Evolutionary conservation across 108 stramenopile genomes (phyloP).

Genomic region (Parmales sp.): DNA sequence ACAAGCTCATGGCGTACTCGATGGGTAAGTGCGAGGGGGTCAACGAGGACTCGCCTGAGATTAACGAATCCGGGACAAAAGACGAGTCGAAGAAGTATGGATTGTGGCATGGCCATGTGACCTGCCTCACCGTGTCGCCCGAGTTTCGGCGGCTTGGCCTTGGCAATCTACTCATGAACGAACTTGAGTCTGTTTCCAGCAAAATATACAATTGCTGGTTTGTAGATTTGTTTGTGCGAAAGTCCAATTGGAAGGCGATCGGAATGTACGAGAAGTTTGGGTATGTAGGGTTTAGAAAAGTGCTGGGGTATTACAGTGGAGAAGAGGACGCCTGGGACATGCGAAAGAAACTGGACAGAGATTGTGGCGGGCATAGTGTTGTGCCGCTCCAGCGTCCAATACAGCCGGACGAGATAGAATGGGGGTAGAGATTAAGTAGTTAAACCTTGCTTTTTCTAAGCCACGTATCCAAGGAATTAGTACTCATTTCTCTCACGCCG

Average conservation of each 20-base stretch:
- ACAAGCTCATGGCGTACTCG: conserved; percentile 65
- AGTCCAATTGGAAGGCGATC: conserved; percentile 73
- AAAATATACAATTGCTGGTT: conserved; percentile 80
- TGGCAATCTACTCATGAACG: conserved; percentile 85
- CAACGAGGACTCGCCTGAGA: neutral
- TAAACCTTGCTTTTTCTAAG: too few species aligned
- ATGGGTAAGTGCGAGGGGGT: conserved; percentile 28
- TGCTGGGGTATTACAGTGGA: conserved; percentile 77
- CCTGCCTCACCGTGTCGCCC: conserved; percentile 91
- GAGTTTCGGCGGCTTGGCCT: conserved; percentile 74
- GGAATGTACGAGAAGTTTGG: conserved; percentile 92
- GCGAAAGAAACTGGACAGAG: conserved; percentile 76
- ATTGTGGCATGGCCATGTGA: conserved; percentile 98
- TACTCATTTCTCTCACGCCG: too few species aligned
- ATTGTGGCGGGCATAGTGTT: conserved; percentile 62
- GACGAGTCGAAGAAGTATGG: conserved; percentile 67
- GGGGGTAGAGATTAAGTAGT: conserved; percentile 36
- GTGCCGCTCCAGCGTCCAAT: conserved; percentile 77
- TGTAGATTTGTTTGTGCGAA: conserved; percentile 95
- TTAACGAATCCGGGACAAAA: neutral
- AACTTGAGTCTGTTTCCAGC: conserved; percentile 69
- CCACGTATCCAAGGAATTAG: too few species aligned
- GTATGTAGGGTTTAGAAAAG: conserved; percentile 77
- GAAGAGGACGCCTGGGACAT: conserved; percentile 89
- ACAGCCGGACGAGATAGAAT: conserved; percentile 81